Evolutionary conservation across 805 yeast genomes (phyloP).

Genomic region (Debaryomyces hansenii): DNA sequence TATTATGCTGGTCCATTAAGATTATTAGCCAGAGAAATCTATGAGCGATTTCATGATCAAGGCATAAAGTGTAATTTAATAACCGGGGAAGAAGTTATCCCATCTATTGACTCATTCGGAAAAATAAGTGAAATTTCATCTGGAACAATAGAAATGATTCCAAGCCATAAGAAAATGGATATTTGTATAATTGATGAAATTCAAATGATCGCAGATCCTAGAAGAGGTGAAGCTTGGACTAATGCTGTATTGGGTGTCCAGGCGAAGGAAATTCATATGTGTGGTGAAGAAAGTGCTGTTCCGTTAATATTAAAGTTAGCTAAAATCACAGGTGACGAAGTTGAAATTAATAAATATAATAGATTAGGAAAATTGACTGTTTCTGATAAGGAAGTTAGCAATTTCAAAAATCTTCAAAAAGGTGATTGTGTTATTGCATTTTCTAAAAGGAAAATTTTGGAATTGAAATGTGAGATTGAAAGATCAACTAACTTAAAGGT

Average conservation of each 20-base stretch:
- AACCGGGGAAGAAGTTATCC: constrained; percentile 94
- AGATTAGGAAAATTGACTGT: constrained; percentile 73
- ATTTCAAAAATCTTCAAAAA: constrained; percentile 41
- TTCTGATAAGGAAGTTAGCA: constrained; percentile 34
- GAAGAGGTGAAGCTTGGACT: constrained; percentile 94
- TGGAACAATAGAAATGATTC: constrained; percentile 93
- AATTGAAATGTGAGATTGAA: constrained; percentile 70
- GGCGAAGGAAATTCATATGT: constrained; percentile 83
- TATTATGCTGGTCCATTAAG: constrained; percentile 95
- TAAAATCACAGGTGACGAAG: constrained; percentile 73
- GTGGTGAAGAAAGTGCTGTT: constrained; percentile 92
- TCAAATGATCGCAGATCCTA: constrained; percentile 83
- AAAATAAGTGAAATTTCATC: constrained; percentile 73
- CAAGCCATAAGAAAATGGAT: constrained; percentile 66
- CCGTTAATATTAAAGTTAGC: constrained; percentile 61
- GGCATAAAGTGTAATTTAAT: constrained; percentile 75
- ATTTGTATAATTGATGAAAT: constrained; percentile 93
- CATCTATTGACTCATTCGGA: constrained; percentile 68
- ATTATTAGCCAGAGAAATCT: constrained; percentile 86
- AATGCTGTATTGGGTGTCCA: constrained; percentile 82
- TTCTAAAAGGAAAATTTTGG: constrained; percentile 70
- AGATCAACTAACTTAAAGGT: constrained; percentile 60
- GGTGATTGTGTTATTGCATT: constrained; percentile 94
- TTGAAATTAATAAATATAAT: constrained; percentile 68
- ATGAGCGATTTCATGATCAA: constrained; percentile 70